A percentile compares a stretch with the other conserved stretches of the same genome.
phyloP scores from a whole-genome alignment of 345 rosid genomes.

The Toxicodendron radicans region DNA sequence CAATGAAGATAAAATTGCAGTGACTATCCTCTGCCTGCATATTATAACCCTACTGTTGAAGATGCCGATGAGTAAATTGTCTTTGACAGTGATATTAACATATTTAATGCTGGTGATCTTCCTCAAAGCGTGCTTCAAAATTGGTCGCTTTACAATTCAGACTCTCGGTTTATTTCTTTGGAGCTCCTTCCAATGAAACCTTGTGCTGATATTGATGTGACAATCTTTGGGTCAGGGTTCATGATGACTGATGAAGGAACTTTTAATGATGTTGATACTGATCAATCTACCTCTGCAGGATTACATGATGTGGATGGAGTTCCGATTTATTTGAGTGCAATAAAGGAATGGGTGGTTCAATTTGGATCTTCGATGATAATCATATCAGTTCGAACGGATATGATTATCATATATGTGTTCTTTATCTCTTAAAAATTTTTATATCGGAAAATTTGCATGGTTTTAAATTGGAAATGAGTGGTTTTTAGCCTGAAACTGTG shows the following conservation, averaged over 20 bases:
- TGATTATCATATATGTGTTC: slow-evolving; percentile 30
- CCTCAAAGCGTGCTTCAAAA: slow-evolving; percentile 66
- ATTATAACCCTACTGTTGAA: slow-evolving; percentile 50
- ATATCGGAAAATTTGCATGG: not conserved
- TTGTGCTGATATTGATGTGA: slow-evolving; percentile 67
- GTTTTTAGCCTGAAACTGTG: not conserved
- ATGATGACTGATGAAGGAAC: slow-evolving; percentile 68
- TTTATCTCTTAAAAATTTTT: not conserved
- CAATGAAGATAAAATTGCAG: slow-evolving; percentile 77
- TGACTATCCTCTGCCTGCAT: slow-evolving; percentile 84
- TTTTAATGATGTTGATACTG: slow-evolving; percentile 38
- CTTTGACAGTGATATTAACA: slow-evolving; percentile 37
- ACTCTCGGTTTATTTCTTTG: slow-evolving; percentile 62
- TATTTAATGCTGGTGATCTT: slow-evolving; percentile 42
- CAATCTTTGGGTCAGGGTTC: slow-evolving; percentile 70
- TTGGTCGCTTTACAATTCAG: slow-evolving; percentile 85
- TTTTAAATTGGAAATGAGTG: not conserved
- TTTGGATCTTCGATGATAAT: slow-evolving; percentile 53
- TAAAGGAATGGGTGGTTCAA: slow-evolving; percentile 89
- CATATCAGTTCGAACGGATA: slow-evolving; percentile 65
- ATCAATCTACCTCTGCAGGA: slow-evolving; percentile 45
- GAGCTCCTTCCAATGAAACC: slow-evolving; percentile 83
- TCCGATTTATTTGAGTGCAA: slow-evolving; percentile 57
- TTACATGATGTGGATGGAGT: slow-evolving; percentile 39
- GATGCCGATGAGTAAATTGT: slow-evolving; percentile 70